Base-by-base conservation (phyloP, 805 yeast species). In the Kluyveromyces starmeri region DNA sequence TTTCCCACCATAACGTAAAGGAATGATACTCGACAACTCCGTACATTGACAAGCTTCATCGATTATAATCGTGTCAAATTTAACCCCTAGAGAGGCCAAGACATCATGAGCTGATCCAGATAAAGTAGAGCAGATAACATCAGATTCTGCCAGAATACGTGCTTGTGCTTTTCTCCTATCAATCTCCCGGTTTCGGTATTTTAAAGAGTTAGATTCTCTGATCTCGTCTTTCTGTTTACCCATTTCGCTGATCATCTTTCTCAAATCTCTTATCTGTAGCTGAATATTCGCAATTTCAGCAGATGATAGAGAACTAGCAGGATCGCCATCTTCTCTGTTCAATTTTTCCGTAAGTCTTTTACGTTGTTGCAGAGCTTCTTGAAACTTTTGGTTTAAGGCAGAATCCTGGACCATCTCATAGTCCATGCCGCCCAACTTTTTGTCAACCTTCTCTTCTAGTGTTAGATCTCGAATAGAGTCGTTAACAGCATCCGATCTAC, bases 21-120 rank as follows among this genome's bases (percentile, higher is more conserved):
- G 98, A 47, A 89, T 89, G 17, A 92, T 71, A 0, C 94, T 83
- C 6, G 96, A 84, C 22, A 89, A 54, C 53, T 89, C 98, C 25
- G 92, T 88, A 73, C 95, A 82, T 58, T 89, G 98, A 46, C 96
- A 94, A 2, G 98, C 98, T 58, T 89, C 98, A 63, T 89, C 98
- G 41, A 89, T 79, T 33, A 89, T 78, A 2, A 92, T 96, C 4
- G 94, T 84, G 32, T 83, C 94, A 53, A 92, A 89, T 27, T 73
- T 71, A 49, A 85, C 70, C 7, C 85, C 76, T 51, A 89, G 61
- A 27, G 76, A 69, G 0, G 85, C 76, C 26, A 89, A 67, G 40
- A 85, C 74, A 42, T 83, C 92, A 61, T 86, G 95, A 0, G 97
- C 96, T 4, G 96, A 75, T 19, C 96, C 97, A 0, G 96, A 88